Base-by-base conservation (phyloP, 106 monocot species). In the Dactylorhiza incarnata region DNA sequence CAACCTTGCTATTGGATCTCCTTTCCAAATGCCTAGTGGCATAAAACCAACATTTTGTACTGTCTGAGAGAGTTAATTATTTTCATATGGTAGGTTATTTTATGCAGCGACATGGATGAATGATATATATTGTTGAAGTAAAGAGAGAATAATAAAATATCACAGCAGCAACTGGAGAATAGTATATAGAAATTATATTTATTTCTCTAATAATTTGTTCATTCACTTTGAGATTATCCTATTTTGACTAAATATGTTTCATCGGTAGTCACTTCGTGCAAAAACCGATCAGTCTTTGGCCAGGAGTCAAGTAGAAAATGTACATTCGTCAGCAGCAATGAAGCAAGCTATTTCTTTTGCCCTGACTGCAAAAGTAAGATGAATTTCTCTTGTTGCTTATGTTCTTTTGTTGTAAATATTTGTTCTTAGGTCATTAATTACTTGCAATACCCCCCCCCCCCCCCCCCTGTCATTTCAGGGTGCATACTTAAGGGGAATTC, bases 401-500 rank as follows among this genome's bases (percentile, higher is more conserved):
- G 10, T 26, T 25, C 43, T 29, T 29, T 29, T 49, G 45, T 46
- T 12, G 11, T n/a, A 68, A 68, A 49, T 5, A 26, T 68, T 45
- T 73, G 47, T 25, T 24, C 46, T 71, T 11, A 26, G 37, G n/a
- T 29, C 5, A 61, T 8, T 4, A 11, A 19, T 29, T 56, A 61
- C 77, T 24, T 45, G 9, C 68, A 16, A 48, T 13, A 23, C 25
- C 25, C 46, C 25, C 45, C 13, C 14, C 37, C 25, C 25, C 25
- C 46, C 25, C 45, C 13, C 14, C 37, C 25, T 20, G 75, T 22
- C 73, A 49, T 83, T 77, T 85, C 77, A 99, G 97, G 94, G 97
- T 77, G 78, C 89, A 66, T 94, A 91, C 89, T 91, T 99, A 54
- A 91, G 91, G 75, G 94, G 91, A 79, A 89, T 99, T 78, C 84